Conservation (phyloP, 192 early-diverging fungal genomes). For the Thamnidium elegans region DNA sequence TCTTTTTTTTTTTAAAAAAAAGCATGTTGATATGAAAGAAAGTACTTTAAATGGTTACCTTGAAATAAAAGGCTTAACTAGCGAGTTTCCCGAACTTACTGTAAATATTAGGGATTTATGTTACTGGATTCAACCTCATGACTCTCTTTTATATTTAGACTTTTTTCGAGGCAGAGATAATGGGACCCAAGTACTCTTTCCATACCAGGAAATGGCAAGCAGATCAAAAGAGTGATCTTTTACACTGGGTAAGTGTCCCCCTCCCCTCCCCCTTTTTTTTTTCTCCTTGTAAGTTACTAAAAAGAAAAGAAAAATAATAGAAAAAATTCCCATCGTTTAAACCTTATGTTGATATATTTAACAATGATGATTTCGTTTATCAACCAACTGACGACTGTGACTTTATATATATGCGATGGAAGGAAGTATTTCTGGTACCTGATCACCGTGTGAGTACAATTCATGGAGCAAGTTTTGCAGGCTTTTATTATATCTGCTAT, state of each 20-base stretch:
- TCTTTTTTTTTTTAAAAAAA: constrained; percentile 1
- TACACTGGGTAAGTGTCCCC: constrained; percentile 78
- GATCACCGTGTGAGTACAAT: constrained; percentile 76
- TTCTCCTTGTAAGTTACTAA: too few species aligned
- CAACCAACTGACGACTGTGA: constrained; percentile 44
- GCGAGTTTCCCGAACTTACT: constrained; percentile 72
- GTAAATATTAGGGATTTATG: constrained; percentile 7
- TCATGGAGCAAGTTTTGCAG: constrained; percentile 84
- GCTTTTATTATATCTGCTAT: constrained; percentile 87
- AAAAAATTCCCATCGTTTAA: constrained; percentile 15
- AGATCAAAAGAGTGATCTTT: constrained; percentile 62
- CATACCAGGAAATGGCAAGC: constrained; percentile 86
- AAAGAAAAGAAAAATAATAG: neutral
- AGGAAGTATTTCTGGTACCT: constrained; percentile 87
- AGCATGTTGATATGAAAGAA: constrained; percentile 67
- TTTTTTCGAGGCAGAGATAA: constrained; percentile 85
- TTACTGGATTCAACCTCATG: neutral
- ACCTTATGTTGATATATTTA: constrained; percentile 14
- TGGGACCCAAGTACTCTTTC: constrained; percentile 74
- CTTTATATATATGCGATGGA: constrained; percentile 90
- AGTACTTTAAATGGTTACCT: constrained; percentile 78
- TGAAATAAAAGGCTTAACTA: constrained; percentile 73
- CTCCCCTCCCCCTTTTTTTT: too few species aligned
- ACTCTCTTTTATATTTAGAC: constrained; percentile 38
- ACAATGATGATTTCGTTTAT: constrained; percentile 40